Percentiles rank a stretch among this genome's conserved stretches.
Conservation (phyloP, 2,329 filamentous ascomycete genomes). For the Nemania sp. region DNA sequence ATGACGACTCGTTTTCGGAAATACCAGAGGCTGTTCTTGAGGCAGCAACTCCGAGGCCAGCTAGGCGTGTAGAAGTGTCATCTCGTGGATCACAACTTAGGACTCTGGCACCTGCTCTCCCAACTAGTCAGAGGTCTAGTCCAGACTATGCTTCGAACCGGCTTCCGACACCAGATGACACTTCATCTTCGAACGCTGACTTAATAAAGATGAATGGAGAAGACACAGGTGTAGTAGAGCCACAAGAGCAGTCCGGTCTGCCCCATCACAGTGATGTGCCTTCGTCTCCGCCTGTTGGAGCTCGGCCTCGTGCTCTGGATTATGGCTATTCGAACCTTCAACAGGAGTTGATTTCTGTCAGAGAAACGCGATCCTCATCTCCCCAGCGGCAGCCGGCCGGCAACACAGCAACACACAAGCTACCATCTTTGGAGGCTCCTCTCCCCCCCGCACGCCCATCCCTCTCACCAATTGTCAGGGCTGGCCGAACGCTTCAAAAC, state of each 20-base stretch:
- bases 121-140: slow-evolving; percentile 43
- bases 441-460: slow-evolving; percentile 32
- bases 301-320: slow-evolving; percentile 34
- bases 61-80: slow-evolving; percentile 25
- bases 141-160: slow-evolving; percentile 45
- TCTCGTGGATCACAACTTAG: slow-evolving; percentile 10
- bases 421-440: slow-evolving; percentile 33
- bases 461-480: slow-evolving; percentile 63
- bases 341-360: slow-evolving; percentile 31
- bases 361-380: slow-evolving; percentile 30
- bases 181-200: slow-evolving; percentile 44
- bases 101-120: slow-evolving; percentile 28
- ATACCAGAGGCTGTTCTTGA: slow-evolving; percentile 57
- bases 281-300: slow-evolving; percentile 44
- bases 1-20: slow-evolving; percentile 63
- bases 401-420: slow-evolving; percentile 26
- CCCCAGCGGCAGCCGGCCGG: slow-evolving; percentile 28
- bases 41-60: slow-evolving; percentile 51
- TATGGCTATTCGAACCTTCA: slow-evolving; percentile 31
- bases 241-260: slow-evolving; percentile 19
- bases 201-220: slow-evolving; percentile 38
- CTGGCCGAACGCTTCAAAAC: slow-evolving; percentile 59
- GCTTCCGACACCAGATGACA: slow-evolving; percentile 59
- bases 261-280: slow-evolving; percentile 36
- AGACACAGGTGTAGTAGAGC: slow-evolving; percentile 23